Conservation (phyloP, 2,329 filamentous ascomycete genomes). For the Tolypocladium tropicale region DNA sequence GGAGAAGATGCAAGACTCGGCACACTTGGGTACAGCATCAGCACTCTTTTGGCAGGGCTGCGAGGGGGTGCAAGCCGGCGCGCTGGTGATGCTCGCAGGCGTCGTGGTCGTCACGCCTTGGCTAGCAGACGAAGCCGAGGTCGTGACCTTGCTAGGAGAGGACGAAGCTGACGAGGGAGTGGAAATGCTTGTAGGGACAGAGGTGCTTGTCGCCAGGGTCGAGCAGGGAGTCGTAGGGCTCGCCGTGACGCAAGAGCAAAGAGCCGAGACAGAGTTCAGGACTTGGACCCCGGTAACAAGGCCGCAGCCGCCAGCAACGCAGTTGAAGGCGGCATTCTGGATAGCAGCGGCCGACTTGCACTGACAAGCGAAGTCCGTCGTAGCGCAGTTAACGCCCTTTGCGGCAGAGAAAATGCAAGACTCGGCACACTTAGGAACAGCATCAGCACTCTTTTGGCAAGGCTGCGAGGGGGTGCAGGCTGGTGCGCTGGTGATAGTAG, state of each 20-base stretch:
- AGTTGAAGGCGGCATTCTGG: conserved; percentile 9
- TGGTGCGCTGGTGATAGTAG: too few relatives aligned
- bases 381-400: conserved; percentile 9
- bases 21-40: conserved; percentile 14
- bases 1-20: conserved; percentile 13
- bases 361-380: conserved; percentile 13
- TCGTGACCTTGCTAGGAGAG: neutral
- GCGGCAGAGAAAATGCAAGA: conserved; percentile 16
- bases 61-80: too few relatives aligned
- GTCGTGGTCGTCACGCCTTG: neutral
- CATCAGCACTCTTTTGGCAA: conserved; percentile 14
- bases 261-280: conserved; percentile 8
- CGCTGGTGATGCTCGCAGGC: neutral
- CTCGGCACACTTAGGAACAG: conserved; percentile 12
- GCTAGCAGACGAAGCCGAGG: neutral
- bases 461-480: too few relatives aligned
- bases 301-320: conserved; percentile 12
- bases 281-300: conserved; percentile 6
- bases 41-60: conserved; percentile 14
- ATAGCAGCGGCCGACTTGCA: conserved; percentile 12
- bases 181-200: neutral
- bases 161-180: neutral
- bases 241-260: conserved; percentile 14
- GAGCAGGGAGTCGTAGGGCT: conserved; percentile 12
- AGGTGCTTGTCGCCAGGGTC: neutral